Evolutionary conservation across 768 basidiomycete species (phyloP), one percentile per base, ranked within the genome.

Genomic region (Pseudohyphozyma bogoriensis): DNA sequence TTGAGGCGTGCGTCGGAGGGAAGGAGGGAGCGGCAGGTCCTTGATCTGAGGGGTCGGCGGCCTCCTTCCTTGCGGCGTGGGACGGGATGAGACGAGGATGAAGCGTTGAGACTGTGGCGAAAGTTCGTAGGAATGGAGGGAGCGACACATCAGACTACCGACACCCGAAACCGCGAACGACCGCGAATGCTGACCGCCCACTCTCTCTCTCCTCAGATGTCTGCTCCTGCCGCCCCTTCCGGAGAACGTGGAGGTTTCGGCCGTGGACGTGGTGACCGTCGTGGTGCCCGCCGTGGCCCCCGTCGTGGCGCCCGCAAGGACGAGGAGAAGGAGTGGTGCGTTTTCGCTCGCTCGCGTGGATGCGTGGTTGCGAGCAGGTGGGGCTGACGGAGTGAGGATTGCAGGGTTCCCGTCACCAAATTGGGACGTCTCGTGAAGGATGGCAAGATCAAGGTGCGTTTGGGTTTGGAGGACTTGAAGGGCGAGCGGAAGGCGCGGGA

Each of bases 381-480:
- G 44, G 42, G 46, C 44, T 24, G n/a, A 22, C n/a, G 39, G 18
- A 39, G 10, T 45, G 44, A 36, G 37, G 16, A 31, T 22, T 37
- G 5, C 70, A 91, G 89, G 91, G 84, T 85, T 64, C 93, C 95
- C 70, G 92, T 96, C 77, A 97, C 95, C 76, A 99, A 97, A 77
- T 87, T 99, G 69, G 95, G 95, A 63, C 92, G 95, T 77, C 83
- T 99, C 73, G 92, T 96, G 47, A 96, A 95, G 79, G 95, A 97
- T 71, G 93, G 93, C 70, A 97, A 97, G 80, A 96, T 99, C 80
- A 96, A 93, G 79, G 95, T 91, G n/a, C n/a, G n/a, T n/a, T n/a
- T n/a, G n/a, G n/a, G n/a, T n/a, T n/a, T n/a, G n/a, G n/a, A n/a
- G n/a, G n/a, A n/a, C n/a, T n/a, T n/a, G n/a, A n/a, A n/a, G n/a